phyloP scores from a whole-genome alignment of 2,329 filamentous ascomycete genomes.

The Ophiognomonia clavigignenti-juglandacearum region DNA sequence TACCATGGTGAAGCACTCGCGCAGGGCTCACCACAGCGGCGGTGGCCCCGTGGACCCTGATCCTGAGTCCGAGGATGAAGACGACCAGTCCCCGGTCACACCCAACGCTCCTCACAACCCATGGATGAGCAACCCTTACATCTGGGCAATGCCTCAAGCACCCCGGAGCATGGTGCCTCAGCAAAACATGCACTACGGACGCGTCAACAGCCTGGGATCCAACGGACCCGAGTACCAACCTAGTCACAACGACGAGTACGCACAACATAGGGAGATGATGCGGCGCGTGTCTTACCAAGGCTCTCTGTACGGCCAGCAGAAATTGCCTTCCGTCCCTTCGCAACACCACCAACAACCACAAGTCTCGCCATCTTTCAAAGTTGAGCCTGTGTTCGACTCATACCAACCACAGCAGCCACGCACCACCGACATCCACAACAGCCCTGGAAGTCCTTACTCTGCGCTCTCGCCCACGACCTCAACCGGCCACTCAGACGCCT shows the following conservation, averaged over 20 bases:
- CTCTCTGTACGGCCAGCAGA: conserved; percentile 33
- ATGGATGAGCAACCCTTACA: neutral
- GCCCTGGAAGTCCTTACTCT: conserved; percentile 38
- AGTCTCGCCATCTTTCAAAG: neutral
- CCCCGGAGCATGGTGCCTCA: conserved; percentile 7
- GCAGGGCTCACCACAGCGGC: conserved; percentile 56
- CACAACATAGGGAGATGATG: conserved; percentile 33
- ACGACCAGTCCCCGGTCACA: conserved; percentile 54
- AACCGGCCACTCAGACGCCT: conserved; percentile 46
- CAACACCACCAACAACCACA: conserved; percentile 13
- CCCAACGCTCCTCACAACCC: conserved; percentile 40
- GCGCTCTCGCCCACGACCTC: conserved; percentile 47
- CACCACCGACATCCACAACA: conserved; percentile 18
- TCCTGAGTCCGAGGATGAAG: conserved; percentile 53
- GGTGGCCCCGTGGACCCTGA: conserved; percentile 50
- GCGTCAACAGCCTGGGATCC: conserved; percentile 43
- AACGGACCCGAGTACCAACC: conserved; percentile 36
- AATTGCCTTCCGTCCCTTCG: conserved; percentile 32
- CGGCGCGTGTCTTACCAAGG: conserved; percentile 30
- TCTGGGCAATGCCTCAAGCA: neutral
- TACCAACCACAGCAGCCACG: neutral
- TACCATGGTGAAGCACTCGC: conserved; percentile 65
- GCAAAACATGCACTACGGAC: conserved; percentile 17
- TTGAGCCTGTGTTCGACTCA: neutral
- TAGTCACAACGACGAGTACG: neutral